Conservation (phyloP, 371 early-diverging fungal species). For the Mortierella sp. region DNA sequence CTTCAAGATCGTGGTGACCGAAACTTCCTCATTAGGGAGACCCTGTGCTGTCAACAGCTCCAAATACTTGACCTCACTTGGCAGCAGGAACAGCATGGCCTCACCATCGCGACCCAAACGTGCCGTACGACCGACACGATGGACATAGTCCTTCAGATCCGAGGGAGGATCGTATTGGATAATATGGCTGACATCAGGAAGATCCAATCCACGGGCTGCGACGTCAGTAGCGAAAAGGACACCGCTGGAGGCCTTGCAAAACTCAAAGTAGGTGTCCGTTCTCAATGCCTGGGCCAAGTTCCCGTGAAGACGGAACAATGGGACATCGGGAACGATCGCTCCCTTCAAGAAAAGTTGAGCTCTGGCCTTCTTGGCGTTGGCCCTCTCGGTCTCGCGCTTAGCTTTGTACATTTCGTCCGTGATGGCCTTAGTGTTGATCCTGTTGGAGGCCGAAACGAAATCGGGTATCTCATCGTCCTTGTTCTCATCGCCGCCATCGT, state of each 20-base stretch:
- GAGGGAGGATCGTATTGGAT: conserved; percentile 99
- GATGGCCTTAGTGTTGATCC: conserved; percentile 44
- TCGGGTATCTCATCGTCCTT: conserved; percentile 52
- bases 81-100: conserved; percentile 87
- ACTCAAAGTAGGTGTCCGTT: conserved; percentile 79
- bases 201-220: conserved; percentile 98
- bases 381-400: conserved; percentile 53
- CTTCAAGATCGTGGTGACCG: conserved; percentile 66
- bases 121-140: conserved; percentile 99
- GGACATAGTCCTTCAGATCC: conserved; percentile 94
- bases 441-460: conserved; percentile 44
- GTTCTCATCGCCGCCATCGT: conserved; percentile 59
- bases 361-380: conserved; percentile 45
- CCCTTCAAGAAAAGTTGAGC: conserved; percentile 59
- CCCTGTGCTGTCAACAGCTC: conserved; percentile 80
- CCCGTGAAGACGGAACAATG: conserved; percentile 91
- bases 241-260: conserved; percentile 72
- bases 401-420: conserved; percentile 44
- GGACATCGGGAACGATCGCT: conserved; percentile 68
- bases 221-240: conserved; percentile 98
- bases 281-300: conserved; percentile 86
- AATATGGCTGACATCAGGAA: conserved; percentile 93
- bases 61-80: conserved; percentile 90
- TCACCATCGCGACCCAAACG: conserved; percentile 90
- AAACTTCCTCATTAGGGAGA: conserved; percentile 65